Evolutionary conservation across 352 stramenopile species (phyloP), one percentile per base, ranked within the genome.

Genomic region (Achlya hypogyna): DNA sequence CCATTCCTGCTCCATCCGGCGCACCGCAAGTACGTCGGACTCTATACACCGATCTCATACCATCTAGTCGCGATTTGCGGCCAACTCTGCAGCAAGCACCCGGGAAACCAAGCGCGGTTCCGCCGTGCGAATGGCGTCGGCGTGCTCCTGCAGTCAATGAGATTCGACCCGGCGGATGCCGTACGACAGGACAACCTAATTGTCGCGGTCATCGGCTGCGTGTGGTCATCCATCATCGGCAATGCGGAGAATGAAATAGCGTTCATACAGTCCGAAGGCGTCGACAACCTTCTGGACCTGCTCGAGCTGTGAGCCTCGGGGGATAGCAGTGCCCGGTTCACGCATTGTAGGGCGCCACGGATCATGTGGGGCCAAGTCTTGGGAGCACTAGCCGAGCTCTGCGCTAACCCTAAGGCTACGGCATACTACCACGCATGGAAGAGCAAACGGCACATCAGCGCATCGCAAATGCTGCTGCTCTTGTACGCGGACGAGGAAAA

Each of bases 121-220:
- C 71, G 69, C 8, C 54, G 58, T 1, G 73, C 74, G 18, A 76
- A 88, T 23, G 81, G 82, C 16, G 74, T 91, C 12, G 60, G 71
- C 34, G 28, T 69, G 1, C 62, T 91, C 25, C 49, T 75, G 31
- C 72, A 78, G 35, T 60, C 82, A 23, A 66, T 91, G 28, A 65
- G 75, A 16, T 78, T 79, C 40, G 74, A 91, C 59, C 71, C 74
- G 0, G 75, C 78, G 9, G 74, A 87, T 34, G 76, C 77, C 0
- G 70, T 88, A 32, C 63, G 89, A n/a, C 78, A 93, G 54, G 80
- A 88, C 3, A 81, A 90, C 31, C 72, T 91, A 20, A 54, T 93
- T 4, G 65, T 90, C 1, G 82, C 74, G 2, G 71, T 87, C 32
- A 27, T 93, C 12, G 82, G 89, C 22, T 81, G 81, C 1, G 74